phyloP scores from a whole-genome alignment of 441 rosid genomes.

The Populus hybrid region DNA sequence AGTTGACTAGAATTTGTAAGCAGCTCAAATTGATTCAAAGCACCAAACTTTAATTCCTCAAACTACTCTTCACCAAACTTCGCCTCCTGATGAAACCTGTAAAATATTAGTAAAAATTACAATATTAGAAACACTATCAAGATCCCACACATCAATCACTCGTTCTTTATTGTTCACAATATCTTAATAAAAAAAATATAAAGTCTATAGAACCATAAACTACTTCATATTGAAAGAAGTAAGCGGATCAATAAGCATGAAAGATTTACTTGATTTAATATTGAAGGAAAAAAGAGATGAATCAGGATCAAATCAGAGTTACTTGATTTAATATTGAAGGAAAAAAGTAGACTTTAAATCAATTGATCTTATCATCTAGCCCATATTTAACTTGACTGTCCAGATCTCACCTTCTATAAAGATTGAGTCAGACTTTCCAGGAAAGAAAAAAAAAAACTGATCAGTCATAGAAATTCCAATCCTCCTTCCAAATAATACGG shows the following conservation, averaged over 20 bases:
- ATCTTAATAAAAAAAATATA: neutral
- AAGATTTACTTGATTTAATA: neutral
- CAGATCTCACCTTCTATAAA: conserved; percentile 21
- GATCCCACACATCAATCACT: neutral
- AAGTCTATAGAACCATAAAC: neutral
- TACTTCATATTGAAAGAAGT: neutral
- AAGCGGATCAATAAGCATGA: neutral
- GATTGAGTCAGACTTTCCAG: neutral
- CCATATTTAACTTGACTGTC: conserved; percentile 18
- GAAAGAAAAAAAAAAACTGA: neutral
- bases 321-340: neutral
- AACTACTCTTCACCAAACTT: conserved; percentile 11
- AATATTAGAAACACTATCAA: conserved; percentile 1
- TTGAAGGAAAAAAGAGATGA: neutral
- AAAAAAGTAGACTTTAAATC: neutral
- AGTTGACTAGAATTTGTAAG: neutral
- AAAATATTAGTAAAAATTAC: neutral
- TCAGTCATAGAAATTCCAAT: neutral
- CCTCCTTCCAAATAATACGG: neutral
- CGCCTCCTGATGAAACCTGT: conserved; percentile 13
- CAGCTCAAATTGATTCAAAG: conserved; percentile 22
- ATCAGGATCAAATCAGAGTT: neutral
- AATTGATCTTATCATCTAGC: conserved; percentile 8
- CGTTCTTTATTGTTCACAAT: neutral
- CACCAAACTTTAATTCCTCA: conserved; percentile 20